A percentile compares a stretch with the other conserved stretches of the same genome.
Evolutionary conservation across 2,329 filamentous ascomycete species (phyloP).

Genomic region (Sphaerostilbella broomeana): DNA sequence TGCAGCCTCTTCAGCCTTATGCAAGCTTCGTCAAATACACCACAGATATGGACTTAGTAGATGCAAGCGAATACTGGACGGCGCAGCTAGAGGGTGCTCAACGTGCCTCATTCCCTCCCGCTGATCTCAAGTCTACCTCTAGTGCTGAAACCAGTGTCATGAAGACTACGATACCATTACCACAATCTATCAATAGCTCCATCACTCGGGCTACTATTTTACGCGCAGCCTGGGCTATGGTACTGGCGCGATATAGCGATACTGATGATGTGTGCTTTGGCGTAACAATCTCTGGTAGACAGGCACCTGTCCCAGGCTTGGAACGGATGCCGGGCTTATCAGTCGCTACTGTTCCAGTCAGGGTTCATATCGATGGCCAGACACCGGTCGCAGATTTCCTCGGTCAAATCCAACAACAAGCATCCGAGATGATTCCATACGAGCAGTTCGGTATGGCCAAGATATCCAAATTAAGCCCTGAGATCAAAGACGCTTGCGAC

Average conservation of each 20-base stretch:
- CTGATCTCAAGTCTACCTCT: not conserved
- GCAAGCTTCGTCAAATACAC: constrained; percentile 8
- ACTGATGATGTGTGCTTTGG: constrained; percentile 10
- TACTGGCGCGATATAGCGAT: constrained; percentile 10
- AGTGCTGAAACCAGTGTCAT: constrained; percentile 6
- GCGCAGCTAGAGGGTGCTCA: constrained; percentile 12
- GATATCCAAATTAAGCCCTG: constrained; percentile 5
- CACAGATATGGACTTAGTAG: constrained; percentile 3
- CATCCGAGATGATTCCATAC: constrained; percentile 13
- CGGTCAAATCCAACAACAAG: constrained; percentile 14
- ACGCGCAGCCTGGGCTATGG: constrained; percentile 24
- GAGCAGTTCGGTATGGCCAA: constrained; percentile 12
- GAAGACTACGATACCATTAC: constrained; percentile 5
- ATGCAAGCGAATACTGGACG: constrained; percentile 13
- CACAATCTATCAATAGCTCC: constrained; percentile 2
- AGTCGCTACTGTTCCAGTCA: constrained; percentile 16
- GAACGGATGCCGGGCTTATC: constrained; percentile 15
- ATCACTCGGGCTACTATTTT: constrained; percentile 18
- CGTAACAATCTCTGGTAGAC: constrained; percentile 15
- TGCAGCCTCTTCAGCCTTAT: not conserved
- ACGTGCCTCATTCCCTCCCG: constrained; percentile 10
- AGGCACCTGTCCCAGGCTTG: constrained; percentile 13
- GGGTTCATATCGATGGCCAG: constrained; percentile 12
- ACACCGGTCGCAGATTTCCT: constrained; percentile 14
- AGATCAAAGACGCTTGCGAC: constrained; percentile 7